Evolutionary conservation across 2,329 filamentous ascomycete species (phyloP).

Genomic region (Aschersonia sp.): DNA sequence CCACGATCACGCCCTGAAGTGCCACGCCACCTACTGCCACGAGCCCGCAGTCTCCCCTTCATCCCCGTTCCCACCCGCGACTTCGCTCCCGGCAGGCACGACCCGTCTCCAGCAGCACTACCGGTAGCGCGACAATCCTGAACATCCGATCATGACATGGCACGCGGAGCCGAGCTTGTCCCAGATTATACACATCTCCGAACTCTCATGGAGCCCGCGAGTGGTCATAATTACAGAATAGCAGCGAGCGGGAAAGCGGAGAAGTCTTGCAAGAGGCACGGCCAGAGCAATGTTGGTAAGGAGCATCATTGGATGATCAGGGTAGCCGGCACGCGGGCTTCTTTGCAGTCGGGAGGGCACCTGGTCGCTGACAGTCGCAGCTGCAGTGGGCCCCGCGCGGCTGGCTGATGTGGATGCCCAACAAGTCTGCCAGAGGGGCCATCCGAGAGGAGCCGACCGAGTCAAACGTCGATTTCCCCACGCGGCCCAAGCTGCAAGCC

Average conservation of each 20-base stretch:
- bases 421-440: too few species aligned
- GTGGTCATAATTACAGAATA: neutral
- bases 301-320: constrained; percentile 1
- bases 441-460: too few species aligned
- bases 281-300: constrained; percentile 3
- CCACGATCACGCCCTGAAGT: too few species aligned
- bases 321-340: neutral
- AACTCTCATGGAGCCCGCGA: neutral
- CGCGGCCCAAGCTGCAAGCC: neutral
- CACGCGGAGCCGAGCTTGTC: constrained; percentile 1
- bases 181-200: constrained; percentile 1
- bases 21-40: too few species aligned
- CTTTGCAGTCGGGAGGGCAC: neutral
- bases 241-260: constrained; percentile 1
- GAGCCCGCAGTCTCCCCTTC: too few species aligned
- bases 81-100: too few species aligned
- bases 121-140: neutral
- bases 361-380: neutral
- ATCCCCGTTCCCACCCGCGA: too few species aligned
- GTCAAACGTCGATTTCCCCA: neutral
- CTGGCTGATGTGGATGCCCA: too few species aligned
- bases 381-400: neutral
- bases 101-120: neutral
- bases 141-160: constrained; percentile 1
- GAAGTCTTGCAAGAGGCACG: neutral